A percentile compares a stretch with the other conserved stretches of the same genome.
phyloP scores from a whole-genome alignment of 345 rosid genomes.

The Noccaea caerulescens region DNA sequence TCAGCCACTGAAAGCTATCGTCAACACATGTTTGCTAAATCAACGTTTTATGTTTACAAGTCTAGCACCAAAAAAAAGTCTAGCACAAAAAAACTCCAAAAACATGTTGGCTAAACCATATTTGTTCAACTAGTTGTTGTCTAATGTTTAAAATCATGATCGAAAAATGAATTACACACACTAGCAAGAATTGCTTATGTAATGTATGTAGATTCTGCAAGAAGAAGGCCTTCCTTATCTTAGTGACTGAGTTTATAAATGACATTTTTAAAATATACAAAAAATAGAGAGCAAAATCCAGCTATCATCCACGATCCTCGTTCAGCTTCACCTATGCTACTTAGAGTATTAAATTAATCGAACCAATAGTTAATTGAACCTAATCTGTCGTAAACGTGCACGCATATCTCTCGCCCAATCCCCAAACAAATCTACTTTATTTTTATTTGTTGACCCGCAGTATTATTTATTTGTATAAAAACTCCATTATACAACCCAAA shows the following conservation, averaged over 20 bases:
- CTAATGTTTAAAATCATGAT: too few relatives aligned
- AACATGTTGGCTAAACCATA: too few relatives aligned
- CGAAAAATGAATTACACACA: neutral
- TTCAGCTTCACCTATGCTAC: constrained; percentile 32
- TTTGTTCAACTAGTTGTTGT: too few relatives aligned
- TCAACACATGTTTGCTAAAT: too few relatives aligned
- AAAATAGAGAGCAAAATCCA: constrained; percentile 13
- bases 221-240: constrained; percentile 10
- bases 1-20: too few relatives aligned
- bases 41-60: too few relatives aligned
- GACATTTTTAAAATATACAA: neutral
- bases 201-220: neutral
- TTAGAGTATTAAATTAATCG: constrained; percentile 20
- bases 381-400: constrained; percentile 46
- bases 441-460: constrained; percentile 23
- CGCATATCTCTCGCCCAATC: constrained; percentile 47
- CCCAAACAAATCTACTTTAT: constrained; percentile 29
- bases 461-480: neutral
- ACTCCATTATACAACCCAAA: neutral
- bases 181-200: neutral
- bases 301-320: constrained; percentile 44
- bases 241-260: constrained; percentile 3
- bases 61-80: too few relatives aligned
- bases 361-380: constrained; percentile 13
- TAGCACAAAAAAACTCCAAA: too few relatives aligned